phyloP scores from a whole-genome alignment of 106 monocot genomes.

The Narthecium ossifragum region DNA sequence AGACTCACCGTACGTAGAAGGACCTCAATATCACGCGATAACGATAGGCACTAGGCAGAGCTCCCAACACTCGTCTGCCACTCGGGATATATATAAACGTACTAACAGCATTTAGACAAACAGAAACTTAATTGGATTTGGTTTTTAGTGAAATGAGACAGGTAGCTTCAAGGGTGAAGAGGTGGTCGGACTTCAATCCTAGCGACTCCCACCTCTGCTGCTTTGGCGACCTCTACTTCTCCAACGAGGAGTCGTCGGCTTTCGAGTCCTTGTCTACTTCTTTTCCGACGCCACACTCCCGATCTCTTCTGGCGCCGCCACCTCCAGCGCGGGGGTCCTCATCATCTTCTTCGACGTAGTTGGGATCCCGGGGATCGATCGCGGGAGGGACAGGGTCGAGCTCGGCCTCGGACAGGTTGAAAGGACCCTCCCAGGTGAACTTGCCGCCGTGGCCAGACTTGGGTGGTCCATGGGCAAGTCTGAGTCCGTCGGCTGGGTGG shows the following conservation, averaged over 20 bases:
- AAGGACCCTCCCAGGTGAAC: slow-evolving; percentile 79
- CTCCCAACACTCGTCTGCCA: too few species aligned
- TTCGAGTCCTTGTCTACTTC: too few species aligned
- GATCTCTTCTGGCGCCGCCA: not conserved
- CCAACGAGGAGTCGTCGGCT: slow-evolving; percentile 19
- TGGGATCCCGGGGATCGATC: slow-evolving; percentile 48
- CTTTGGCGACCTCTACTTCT: slow-evolving; percentile 50
- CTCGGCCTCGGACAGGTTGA: slow-evolving; percentile 15
- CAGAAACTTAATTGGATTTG: too few species aligned
- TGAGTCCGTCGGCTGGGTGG: slow-evolving; percentile 44
- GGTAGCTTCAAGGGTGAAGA: not conserved
- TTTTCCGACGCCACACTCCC: too few species aligned
- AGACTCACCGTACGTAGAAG: too few species aligned
- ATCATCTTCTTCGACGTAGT: slow-evolving; percentile 45
- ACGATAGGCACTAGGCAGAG: too few species aligned
- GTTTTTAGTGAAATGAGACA: too few species aligned
- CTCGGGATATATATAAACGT: too few species aligned
- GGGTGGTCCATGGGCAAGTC: slow-evolving; percentile 21
- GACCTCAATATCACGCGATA: too few species aligned
- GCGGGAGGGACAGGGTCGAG: slow-evolving; percentile 53
- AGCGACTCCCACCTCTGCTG: slow-evolving; percentile 39
- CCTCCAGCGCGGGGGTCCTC: slow-evolving; percentile 9
- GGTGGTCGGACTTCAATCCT: slow-evolving; percentile 10
- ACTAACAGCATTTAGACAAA: too few species aligned
- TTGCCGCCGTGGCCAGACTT: slow-evolving; percentile 74